A percentile compares a stretch with the other conserved stretches of the same genome.
phyloP scores from a whole-genome alignment of 2,329 filamentous ascomycete species.

The Arthroderma sp. region DNA sequence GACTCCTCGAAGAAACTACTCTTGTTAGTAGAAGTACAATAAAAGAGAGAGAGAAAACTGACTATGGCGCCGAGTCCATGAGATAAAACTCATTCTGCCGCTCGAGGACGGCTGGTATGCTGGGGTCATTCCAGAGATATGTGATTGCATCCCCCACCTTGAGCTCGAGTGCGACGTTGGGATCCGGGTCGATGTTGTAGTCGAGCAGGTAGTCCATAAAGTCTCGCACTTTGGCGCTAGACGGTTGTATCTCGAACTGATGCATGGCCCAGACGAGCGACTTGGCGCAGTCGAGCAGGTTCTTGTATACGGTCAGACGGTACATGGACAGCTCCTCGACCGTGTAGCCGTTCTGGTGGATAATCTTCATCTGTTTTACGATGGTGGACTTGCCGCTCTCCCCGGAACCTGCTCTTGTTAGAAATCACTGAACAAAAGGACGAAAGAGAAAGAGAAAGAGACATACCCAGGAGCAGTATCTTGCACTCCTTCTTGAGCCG shows the following conservation, averaged over 20 bases:
- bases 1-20: constrained; percentile 91
- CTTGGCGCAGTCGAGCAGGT: constrained; percentile 92
- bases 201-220: constrained; percentile 70
- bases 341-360: constrained; percentile 95
- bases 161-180: constrained; percentile 68
- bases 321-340: constrained; percentile 89
- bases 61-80: constrained; percentile 99
- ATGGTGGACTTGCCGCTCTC: constrained; percentile 99
- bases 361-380: constrained; percentile 99
- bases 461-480: constrained; percentile 81
- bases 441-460: constrained; percentile 4
- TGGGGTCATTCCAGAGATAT: constrained; percentile 81
- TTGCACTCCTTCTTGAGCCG: constrained; percentile 95
- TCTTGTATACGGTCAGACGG: constrained; percentile 95
- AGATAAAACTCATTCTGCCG: constrained; percentile 97
- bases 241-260: constrained; percentile 76
- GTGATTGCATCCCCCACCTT: constrained; percentile 73
- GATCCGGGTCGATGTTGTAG: constrained; percentile 82
- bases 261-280: constrained; percentile 82
- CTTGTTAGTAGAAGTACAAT: not conserved
- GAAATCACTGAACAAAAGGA: not conserved
- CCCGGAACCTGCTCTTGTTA: constrained; percentile 59
- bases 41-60: constrained; percentile 30
- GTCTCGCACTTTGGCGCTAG: constrained; percentile 57
- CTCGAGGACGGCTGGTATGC: constrained; percentile 71